A percentile compares a stretch with the other conserved stretches of the same genome.
phyloP scores from a whole-genome alignment of 2,329 filamentous ascomycete species.

The Dothidotthia symphoricarpi region DNA sequence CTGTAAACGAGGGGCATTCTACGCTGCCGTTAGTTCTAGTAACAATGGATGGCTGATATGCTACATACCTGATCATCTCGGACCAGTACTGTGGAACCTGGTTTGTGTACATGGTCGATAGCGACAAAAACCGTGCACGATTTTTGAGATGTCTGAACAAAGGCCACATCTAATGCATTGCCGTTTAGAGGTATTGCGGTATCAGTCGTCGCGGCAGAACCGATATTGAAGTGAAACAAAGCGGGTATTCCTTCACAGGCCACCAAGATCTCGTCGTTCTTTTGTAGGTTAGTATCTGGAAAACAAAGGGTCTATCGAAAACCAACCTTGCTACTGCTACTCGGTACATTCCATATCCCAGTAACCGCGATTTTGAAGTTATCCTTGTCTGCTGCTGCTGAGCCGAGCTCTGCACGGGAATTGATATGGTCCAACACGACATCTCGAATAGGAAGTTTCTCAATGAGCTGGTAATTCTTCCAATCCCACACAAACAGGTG shows the following conservation, averaged over 20 bases:
- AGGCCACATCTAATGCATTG: slow-evolving; percentile 62
- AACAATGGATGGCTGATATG: slow-evolving; percentile 2
- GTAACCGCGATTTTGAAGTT: slow-evolving; percentile 48
- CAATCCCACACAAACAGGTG: slow-evolving; percentile 82
- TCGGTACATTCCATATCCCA: slow-evolving; percentile 50
- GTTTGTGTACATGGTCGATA: slow-evolving; percentile 54
- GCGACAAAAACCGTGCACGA: slow-evolving; percentile 47
- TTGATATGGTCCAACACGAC: slow-evolving; percentile 21
- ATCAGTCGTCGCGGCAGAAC: slow-evolving; percentile 44
- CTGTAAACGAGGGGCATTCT: slow-evolving; percentile 26
- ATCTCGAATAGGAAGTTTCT: slow-evolving; percentile 49
- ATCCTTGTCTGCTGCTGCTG: slow-evolving; percentile 10
- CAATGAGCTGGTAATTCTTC: slow-evolving; percentile 56
- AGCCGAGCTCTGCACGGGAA: slow-evolving; percentile 14
- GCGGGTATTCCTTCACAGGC: slow-evolving; percentile 53
- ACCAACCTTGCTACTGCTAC: slow-evolving; percentile 41
- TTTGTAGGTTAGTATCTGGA: slow-evolving; percentile 5
- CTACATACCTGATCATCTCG: slow-evolving; percentile 31
- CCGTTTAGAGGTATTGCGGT: slow-evolving; percentile 55
- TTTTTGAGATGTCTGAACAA: slow-evolving; percentile 15
- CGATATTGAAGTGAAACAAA: slow-evolving; percentile 62
- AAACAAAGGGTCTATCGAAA: slow-evolving; percentile 19
- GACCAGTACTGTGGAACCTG: slow-evolving; percentile 49
- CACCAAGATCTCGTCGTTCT: slow-evolving; percentile 38
- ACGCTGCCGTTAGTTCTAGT: slow-evolving; percentile 8